Evolutionary conservation across 179 eudicot genomes (phyloP), one percentile per base, ranked within the genome.

Genomic region (Vitellaria paradoxa): DNA sequence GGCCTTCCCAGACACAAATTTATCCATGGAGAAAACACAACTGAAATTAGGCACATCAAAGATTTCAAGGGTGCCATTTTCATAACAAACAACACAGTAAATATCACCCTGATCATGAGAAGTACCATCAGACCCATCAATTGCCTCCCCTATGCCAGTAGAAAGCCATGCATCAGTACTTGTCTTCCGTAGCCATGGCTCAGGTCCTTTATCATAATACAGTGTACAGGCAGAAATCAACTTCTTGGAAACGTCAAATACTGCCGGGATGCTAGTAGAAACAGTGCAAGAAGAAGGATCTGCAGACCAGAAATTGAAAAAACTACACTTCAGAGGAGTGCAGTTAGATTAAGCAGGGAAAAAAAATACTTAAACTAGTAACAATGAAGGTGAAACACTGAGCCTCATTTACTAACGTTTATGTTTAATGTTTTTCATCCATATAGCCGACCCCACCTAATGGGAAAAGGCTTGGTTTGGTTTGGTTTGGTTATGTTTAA

Each of bases 151-250:
- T 71, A 92, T 74, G 9, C 98, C 98, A 81, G 94, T 84, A 75
- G 94, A 88, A 83, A 96, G 99, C 99, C 99, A 96, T n/a, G 99
- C 99, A 87, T 96, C 99, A 72, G 92, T 89, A 82, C 99, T 96
- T 72, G 99, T 90, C 84, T 89, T 93, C 15, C 93, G 82, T 47
- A 96, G 97, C 99, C 99, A 96, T 76, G 97, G 93, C 80, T 92
- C 98, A 4, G 97, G 94, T 47, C 97, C 99, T 86, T 84, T 91
- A 87, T 96, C 99, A 80, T 86, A 87, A 84, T 96, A 96, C 46
- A 96, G 90, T 49, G 98, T 87, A 83, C 98, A 96, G 3, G 98
- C 96, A 79, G 92, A 86, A 72, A 94, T 86, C 64, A 81, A 80
- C 76, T 88, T 91, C 79, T 85, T 88, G 9, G 94, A 86, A 78